Percentiles rank a stretch among this genome's conserved stretches.
Conservation (phyloP, 2,329 filamentous ascomycete species). For the Fusarium luffae region DNA sequence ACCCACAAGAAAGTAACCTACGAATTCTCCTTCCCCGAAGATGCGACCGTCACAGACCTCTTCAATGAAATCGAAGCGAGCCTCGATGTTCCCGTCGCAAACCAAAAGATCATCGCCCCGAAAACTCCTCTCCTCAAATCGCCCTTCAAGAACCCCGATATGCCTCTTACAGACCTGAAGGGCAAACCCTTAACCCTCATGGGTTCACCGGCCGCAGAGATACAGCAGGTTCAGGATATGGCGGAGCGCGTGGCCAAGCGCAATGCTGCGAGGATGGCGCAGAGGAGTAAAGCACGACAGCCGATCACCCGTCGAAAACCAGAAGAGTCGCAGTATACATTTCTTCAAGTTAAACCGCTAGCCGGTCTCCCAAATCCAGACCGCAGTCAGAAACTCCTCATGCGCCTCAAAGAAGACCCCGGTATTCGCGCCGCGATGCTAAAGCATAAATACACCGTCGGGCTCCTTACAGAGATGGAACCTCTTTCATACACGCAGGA, state of each 20-base stretch:
- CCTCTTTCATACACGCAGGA: slow-evolving; percentile 79
- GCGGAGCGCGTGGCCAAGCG: slow-evolving; percentile 60
- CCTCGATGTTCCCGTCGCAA: slow-evolving; percentile 68
- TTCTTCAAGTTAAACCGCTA: slow-evolving; percentile 80
- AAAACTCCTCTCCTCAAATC: slow-evolving; percentile 73
- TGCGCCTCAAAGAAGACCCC: slow-evolving; percentile 81
- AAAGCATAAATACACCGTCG: slow-evolving; percentile 85
- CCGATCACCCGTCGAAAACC: slow-evolving; percentile 29
- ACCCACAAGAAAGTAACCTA: slow-evolving; percentile 60
- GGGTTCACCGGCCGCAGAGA: slow-evolving; percentile 70
- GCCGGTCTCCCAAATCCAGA: slow-evolving; percentile 80
- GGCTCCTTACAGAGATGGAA: slow-evolving; percentile 94
- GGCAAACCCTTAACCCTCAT: slow-evolving; percentile 73
- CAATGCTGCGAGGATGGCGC: slow-evolving; percentile 55
- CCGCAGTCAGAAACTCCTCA: slow-evolving; percentile 76
- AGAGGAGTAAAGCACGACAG: slow-evolving; percentile 45
- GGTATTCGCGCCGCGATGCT: slow-evolving; percentile 88
- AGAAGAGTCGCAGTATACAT: slow-evolving; percentile 80
- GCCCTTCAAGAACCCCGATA: slow-evolving; percentile 69
- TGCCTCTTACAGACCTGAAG: slow-evolving; percentile 60
- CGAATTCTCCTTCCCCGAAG: slow-evolving; percentile 56
- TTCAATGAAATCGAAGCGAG: slow-evolving; percentile 65
- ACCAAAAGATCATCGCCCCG: slow-evolving; percentile 76
- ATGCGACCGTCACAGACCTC: slow-evolving; percentile 67
- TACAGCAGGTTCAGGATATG: slow-evolving; percentile 65